phyloP scores from a whole-genome alignment of 1,284 basidiomycete species.

The Ustilago nuda region DNA sequence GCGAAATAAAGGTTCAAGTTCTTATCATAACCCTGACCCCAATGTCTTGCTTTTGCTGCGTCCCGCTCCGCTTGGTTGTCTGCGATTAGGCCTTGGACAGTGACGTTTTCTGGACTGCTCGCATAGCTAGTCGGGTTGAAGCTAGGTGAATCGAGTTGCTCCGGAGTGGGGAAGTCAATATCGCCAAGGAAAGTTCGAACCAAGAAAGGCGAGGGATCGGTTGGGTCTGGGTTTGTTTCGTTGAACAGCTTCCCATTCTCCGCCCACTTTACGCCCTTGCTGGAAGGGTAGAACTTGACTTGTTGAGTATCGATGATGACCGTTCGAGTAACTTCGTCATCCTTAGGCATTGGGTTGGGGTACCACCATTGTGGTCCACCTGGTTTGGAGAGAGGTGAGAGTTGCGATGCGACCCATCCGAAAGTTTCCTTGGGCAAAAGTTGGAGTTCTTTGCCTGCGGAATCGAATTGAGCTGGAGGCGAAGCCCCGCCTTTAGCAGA shows the following conservation, averaged over 20 bases:
- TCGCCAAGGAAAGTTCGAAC: slow-evolving; percentile 37
- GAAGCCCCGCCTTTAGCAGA: background rate
- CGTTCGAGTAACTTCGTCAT: slow-evolving; percentile 43
- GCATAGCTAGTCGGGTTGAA: slow-evolving; percentile 26
- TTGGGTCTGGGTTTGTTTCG: slow-evolving; percentile 8
- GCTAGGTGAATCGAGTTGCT: slow-evolving; percentile 1
- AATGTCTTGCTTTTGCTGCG: slow-evolving; percentile 1
- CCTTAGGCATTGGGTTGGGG: slow-evolving; percentile 19
- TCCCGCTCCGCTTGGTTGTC: background rate
- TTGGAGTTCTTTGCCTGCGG: slow-evolving; percentile 1
- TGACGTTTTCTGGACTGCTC: background rate
- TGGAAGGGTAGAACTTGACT: slow-evolving; percentile 14
- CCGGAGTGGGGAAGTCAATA: slow-evolving; percentile 9
- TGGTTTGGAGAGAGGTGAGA: slow-evolving; percentile 19
- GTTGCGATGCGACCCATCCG: slow-evolving; percentile 38
- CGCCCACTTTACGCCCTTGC: slow-evolving; percentile 42
- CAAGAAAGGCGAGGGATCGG: slow-evolving; percentile 30
- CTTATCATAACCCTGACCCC: slow-evolving; percentile 22
- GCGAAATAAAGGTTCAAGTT: slow-evolving; percentile 44
- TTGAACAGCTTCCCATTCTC: slow-evolving; percentile 26
- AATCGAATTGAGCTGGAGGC: background rate
- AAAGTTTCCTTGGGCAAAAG: slow-evolving; percentile 37
- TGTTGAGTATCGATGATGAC: slow-evolving; percentile 53
- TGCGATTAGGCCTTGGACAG: background rate
- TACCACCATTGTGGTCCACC: slow-evolving; percentile 22